These are phyloP conservation scores for Leccinum pellstonianum DNA, from an alignment of 768 basidiomycete species.

Conservation along the genomic window DNA sequence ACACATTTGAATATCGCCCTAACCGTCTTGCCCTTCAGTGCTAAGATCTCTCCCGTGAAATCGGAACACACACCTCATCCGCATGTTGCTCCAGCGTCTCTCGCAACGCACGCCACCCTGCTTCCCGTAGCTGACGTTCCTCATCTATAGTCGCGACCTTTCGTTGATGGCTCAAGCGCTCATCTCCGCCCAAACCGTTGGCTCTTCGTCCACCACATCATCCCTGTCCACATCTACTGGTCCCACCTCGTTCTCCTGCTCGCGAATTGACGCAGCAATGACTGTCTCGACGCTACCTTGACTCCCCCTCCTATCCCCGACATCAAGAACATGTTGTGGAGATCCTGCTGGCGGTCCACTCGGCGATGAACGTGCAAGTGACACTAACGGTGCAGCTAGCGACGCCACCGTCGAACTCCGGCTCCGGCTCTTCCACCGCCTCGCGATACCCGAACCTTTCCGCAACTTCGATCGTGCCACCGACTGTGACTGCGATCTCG, in stretches of 20 bases:
- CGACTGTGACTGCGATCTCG: slow-evolving; percentile 26
- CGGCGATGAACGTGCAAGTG: slow-evolving; percentile 19
- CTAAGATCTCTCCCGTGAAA: not conserved
- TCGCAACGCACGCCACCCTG: slow-evolving; percentile 56
- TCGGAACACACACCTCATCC: slow-evolving; percentile 48
- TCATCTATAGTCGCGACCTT: slow-evolving; percentile 39
- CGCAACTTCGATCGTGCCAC: slow-evolving; percentile 33
- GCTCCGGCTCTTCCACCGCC: slow-evolving; percentile 42
- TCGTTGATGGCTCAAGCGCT: slow-evolving; percentile 8
- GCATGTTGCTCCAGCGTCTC: slow-evolving; percentile 58
- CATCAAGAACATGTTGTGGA: slow-evolving; percentile 14
- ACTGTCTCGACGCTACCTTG: slow-evolving; percentile 72
- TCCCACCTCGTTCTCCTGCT: slow-evolving; percentile 32
- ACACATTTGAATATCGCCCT: slow-evolving; percentile 84
- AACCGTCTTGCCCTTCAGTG: slow-evolving; percentile 4
- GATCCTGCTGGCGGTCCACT: slow-evolving; percentile 7
- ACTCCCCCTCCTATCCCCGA: slow-evolving; percentile 49
- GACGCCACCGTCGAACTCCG: slow-evolving; percentile 67
- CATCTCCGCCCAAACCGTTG: slow-evolving; percentile 29
- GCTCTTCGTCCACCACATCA: slow-evolving; percentile 31
- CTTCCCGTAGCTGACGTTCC: slow-evolving; percentile 50
- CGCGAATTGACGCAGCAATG: slow-evolving; percentile 50
- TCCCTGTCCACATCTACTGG: slow-evolving; percentile 19
- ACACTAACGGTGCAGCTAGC: slow-evolving; percentile 41
- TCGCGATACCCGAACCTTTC: slow-evolving; percentile 26